Percentiles rank a stretch among this genome's conserved stretches.
Conservation (phyloP, 2,329 filamentous ascomycete species). For the Colletotrichum shisoi region DNA sequence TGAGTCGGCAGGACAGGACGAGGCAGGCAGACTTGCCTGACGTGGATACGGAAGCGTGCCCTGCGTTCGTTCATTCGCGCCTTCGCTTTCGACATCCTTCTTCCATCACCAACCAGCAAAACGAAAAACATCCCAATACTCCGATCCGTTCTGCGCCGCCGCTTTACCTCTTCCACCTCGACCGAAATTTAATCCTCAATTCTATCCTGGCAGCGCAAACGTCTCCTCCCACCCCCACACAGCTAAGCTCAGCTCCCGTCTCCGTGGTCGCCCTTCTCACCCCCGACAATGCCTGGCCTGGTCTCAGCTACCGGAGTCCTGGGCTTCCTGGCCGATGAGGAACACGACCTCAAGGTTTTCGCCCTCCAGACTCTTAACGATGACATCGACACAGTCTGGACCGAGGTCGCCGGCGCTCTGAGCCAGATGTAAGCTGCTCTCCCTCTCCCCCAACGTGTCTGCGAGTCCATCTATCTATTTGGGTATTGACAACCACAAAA, state of each 20-base stretch:
- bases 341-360: conserved; percentile 92
- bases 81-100: conserved; percentile 36
- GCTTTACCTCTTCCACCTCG: conserved; percentile 5
- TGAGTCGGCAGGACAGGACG: conserved; percentile 40
- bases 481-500: conserved; percentile 50
- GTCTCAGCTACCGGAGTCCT: conserved; percentile 94
- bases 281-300: conserved; percentile 80
- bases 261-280: conserved; percentile 39
- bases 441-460: neutral
- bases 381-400: conserved; percentile 97
- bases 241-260: conserved; percentile 35
- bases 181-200: neutral
- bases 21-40: conserved; percentile 56
- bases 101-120: conserved; percentile 30
- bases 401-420: conserved; percentile 90
- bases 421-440: conserved; percentile 78
- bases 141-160: neutral
- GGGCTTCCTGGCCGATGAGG: conserved; percentile 93
- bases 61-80: conserved; percentile 25
- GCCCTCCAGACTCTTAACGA: conserved; percentile 94
- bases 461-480: conserved; percentile 19
- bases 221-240: neutral
- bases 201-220: conserved; percentile 10
- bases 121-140: conserved; percentile 9
- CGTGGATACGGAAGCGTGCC: conserved; percentile 46